Conservation (phyloP, 345 rosid genomes). For the Noccaea caerulescens region DNA sequence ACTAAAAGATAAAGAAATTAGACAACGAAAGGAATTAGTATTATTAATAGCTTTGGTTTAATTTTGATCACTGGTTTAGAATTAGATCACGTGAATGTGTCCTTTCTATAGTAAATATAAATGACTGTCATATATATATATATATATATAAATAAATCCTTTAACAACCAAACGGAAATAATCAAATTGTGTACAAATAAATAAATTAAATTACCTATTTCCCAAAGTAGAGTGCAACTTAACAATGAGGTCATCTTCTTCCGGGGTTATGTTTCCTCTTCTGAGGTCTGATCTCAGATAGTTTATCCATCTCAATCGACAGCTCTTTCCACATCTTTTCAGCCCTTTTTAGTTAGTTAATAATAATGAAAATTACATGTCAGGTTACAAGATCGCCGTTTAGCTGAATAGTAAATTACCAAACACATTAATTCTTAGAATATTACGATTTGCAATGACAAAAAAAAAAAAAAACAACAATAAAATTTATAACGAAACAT, state of each 20-base stretch:
- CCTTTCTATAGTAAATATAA: background rate
- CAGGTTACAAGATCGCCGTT: background rate
- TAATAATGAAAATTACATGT: background rate
- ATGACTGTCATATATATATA: background rate
- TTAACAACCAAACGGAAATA: no score
- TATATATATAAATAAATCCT: no score
- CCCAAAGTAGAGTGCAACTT: constrained; percentile 56
- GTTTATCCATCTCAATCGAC: constrained; percentile 61
- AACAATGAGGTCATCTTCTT: constrained; percentile 59
- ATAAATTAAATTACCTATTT: constrained; percentile 43
- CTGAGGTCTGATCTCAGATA: constrained; percentile 59
- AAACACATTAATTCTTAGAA: background rate
- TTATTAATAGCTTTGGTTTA: background rate
- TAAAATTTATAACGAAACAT: no score
- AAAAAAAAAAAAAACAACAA: no score
- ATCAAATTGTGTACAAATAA: background rate
- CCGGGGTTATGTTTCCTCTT: constrained; percentile 56
- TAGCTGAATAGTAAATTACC: background rate
- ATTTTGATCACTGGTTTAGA: background rate
- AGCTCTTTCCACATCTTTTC: constrained; percentile 60
- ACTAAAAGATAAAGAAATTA: background rate
- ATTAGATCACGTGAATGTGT: constrained; percentile 9
- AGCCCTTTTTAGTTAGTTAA: constrained; percentile 37
- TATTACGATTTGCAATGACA: background rate
- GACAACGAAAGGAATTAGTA: background rate